Evolutionary conservation across 2,329 filamentous ascomycete species (phyloP), one percentile per base, ranked within the genome.

Genomic region (Tolypocladium tundrense): DNA sequence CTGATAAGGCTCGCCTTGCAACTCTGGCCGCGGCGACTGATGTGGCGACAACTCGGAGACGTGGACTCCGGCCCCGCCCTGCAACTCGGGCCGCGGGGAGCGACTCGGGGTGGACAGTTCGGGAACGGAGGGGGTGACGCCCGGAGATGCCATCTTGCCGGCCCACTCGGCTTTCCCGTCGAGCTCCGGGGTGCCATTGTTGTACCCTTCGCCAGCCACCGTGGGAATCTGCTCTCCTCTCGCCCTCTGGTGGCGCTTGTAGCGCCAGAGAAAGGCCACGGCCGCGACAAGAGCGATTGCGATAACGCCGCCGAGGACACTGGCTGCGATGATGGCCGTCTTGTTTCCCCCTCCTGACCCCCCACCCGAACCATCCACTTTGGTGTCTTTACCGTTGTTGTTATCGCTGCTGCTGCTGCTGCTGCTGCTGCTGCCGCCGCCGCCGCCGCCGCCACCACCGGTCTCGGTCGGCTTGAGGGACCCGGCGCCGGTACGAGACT

Each of bases 231-330:
- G 57, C 31, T 67, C 60, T 42, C 66, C 68, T 21, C 59, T 59
- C 11, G 51, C 50, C n/a, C 64, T 43, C 27, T 60, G 65, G 33
- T 66, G 69, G 37, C 68, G 70, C 42, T 64, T 69, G 48, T 66
- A 70, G 31, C 73, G 63, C 48, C 76, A 68, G 63, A 77, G 71
- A 57, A 78, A 68, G 31, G 72, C 68, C 0, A 68, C 60, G 0
- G 68, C 69, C 0, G 62, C 65, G 7, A 68, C 69, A 6, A 70
- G 62, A 11, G 65, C 63, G 9, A 67, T 56, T 10, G 66, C 57
- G 8, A 66, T 55, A 2, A 70, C 60, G 2, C 59, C 68, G 1
- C 65, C 66, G 5, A 66, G 66, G n/a, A 69, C 66, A 10, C 66
- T 68, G 14, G 66, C 71, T 0, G 63, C 67, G 16, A 79, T 76